A percentile compares a stretch with the other conserved stretches of the same genome.
Evolutionary conservation across 1,284 basidiomycete genomes (phyloP).

Genomic region (Schizophyllum commune): DNA sequence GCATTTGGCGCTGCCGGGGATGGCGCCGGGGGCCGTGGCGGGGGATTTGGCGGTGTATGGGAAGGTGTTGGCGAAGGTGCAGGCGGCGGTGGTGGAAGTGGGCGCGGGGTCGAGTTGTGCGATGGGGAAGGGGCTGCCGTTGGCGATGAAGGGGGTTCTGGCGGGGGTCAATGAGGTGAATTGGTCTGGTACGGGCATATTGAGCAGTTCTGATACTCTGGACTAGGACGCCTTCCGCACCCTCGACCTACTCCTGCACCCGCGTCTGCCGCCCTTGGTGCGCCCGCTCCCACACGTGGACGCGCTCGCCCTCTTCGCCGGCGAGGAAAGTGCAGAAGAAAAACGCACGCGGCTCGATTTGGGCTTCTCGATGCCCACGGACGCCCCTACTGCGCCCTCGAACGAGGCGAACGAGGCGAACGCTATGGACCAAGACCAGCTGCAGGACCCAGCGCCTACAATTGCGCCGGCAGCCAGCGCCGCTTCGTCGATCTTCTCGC

Average conservation of each 20-base stretch:
- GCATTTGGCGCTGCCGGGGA: constrained; percentile 46
- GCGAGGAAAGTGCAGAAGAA: constrained; percentile 61
- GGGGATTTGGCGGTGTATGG: constrained; percentile 40
- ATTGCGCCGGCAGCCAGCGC: neutral
- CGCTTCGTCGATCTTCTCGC: neutral
- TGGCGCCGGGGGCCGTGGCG: constrained; percentile 49
- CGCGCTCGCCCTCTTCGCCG: constrained; percentile 46
- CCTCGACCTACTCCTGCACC: constrained; percentile 63
- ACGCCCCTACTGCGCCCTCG: constrained; percentile 4
- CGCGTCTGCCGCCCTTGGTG: constrained; percentile 67
- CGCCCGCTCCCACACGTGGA: constrained; percentile 61
- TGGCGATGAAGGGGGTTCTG: constrained; percentile 33
- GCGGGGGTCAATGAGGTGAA: constrained; percentile 21
- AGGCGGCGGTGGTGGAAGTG: constrained; percentile 38
- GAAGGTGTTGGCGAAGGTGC: constrained; percentile 36
- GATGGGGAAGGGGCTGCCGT: constrained; percentile 51
- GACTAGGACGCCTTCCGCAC: constrained; percentile 1
- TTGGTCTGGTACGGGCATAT: constrained; percentile 1
- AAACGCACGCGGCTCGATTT: constrained; percentile 33
- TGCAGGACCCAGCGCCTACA: neutral
- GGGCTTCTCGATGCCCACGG: constrained; percentile 20
- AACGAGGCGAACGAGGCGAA: constrained; percentile 14
- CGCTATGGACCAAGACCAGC: constrained; percentile 13
- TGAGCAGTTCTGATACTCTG: neutral
- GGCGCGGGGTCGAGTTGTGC: constrained; percentile 45